Conservation (phyloP, 2,329 filamentous ascomycete species). For the Clarireedia homoeocarpa region DNA sequence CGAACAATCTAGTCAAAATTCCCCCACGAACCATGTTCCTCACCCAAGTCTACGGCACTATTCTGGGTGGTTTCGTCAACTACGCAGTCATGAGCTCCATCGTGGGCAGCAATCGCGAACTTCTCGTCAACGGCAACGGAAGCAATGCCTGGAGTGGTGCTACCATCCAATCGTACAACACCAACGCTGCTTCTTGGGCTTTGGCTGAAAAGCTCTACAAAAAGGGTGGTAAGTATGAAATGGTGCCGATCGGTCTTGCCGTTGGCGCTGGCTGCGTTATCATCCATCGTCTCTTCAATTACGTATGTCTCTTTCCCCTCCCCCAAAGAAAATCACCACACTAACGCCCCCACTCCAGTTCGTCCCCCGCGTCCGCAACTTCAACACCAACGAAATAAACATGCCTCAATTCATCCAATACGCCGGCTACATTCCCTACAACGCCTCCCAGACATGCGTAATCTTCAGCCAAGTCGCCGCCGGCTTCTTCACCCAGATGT, state of each 20-base stretch:
- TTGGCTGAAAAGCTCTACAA: constrained; percentile 47
- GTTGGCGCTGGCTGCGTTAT: constrained; percentile 39
- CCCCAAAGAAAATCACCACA: background rate
- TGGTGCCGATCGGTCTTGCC: constrained; percentile 43
- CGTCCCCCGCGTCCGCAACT: constrained; percentile 37
- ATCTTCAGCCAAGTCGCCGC: constrained; percentile 39
- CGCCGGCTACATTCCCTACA: constrained; percentile 47
- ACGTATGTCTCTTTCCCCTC: constrained; percentile 28
- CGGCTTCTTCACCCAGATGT: constrained; percentile 37
- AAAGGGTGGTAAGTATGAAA: constrained; percentile 34
- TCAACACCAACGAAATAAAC: constrained; percentile 39
- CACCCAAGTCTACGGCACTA: constrained; percentile 36
- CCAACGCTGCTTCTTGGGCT: constrained; percentile 37
- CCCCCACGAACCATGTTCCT: constrained; percentile 37
- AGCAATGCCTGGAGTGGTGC: constrained; percentile 42
- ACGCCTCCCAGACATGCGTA: constrained; percentile 47
- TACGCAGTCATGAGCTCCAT: constrained; percentile 40
- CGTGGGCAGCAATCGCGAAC: constrained; percentile 35
- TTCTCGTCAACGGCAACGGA: constrained; percentile 35
- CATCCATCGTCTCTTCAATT: constrained; percentile 36
- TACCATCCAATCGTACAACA: constrained; percentile 39
- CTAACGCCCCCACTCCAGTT: constrained; percentile 30
- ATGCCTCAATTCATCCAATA: constrained; percentile 47
- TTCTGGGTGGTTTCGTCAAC: constrained; percentile 38
- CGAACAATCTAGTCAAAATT: constrained; percentile 38